Conservation (phyloP, 1,284 basidiomycete species). For the Ganoderma resinaceum region DNA sequence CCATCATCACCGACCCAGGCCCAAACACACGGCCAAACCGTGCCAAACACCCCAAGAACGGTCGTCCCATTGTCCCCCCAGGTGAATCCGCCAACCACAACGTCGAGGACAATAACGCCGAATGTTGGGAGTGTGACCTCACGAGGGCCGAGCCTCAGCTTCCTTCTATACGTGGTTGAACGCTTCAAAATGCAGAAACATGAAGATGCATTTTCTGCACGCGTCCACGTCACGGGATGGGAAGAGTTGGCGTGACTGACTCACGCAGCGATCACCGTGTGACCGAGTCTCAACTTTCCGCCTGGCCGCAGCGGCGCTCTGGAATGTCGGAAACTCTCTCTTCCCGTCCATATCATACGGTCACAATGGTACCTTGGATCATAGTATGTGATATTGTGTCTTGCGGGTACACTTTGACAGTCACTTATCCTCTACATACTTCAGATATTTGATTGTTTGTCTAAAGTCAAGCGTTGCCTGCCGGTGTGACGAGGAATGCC, state of each 20-base stretch:
- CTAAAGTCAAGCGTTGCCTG: neutral
- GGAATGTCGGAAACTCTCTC: neutral
- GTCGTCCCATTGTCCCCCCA: slow-evolving; percentile 17
- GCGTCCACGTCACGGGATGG: slow-evolving; percentile 5
- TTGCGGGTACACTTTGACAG: neutral
- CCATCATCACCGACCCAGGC: slow-evolving; percentile 21
- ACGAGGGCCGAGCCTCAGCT: too few species aligned
- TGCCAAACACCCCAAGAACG: slow-evolving; percentile 22
- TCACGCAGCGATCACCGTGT: too few species aligned
- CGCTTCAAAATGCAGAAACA: neutral
- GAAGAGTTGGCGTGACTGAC: neutral
- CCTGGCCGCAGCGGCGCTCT: too few species aligned
- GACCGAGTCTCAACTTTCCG: too few species aligned
- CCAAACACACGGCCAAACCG: slow-evolving; percentile 30
- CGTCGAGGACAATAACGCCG: neutral
- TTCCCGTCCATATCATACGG: neutral
- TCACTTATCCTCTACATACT: neutral
- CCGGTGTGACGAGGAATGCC: neutral
- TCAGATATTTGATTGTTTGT: neutral
- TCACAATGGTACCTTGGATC: neutral
- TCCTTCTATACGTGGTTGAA: neutral
- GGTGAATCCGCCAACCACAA: neutral
- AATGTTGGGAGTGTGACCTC: neutral
- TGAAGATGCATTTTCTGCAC: neutral
- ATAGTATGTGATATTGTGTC: neutral